Conservation (phyloP, 192 early-diverging fungal genomes). For the Rhizophagus prolifer region DNA sequence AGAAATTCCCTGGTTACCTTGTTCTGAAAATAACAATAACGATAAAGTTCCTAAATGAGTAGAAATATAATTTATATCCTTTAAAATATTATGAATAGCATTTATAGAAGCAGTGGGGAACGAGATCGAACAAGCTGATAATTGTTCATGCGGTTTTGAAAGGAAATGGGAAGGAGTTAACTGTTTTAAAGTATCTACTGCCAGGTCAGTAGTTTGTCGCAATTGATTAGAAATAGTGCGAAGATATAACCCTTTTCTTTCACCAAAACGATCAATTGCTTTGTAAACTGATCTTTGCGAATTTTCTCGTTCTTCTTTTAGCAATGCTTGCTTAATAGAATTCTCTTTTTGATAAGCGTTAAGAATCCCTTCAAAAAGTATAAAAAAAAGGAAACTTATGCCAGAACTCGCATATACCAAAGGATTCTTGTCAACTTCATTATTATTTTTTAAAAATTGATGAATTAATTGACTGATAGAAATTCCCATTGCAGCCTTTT, state of each 20-base stretch:
- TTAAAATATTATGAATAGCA: conserved; percentile 53
- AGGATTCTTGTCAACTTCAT: neutral
- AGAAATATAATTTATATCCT: conserved; percentile 53
- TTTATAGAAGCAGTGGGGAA: conserved; percentile 54
- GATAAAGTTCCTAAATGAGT: conserved; percentile 20
- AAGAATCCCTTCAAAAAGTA: conserved; percentile 10
- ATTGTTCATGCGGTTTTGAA: conserved; percentile 46
- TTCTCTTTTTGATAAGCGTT: conserved; percentile 20
- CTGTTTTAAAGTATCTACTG: conserved; percentile 49
- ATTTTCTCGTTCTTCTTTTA: conserved; percentile 18
- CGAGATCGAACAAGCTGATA: conserved; percentile 55
- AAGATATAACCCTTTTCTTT: conserved; percentile 15
- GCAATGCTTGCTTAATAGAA: conserved; percentile 6
- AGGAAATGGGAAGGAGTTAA: conserved; percentile 50
- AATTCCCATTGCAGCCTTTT: conserved; percentile 5
- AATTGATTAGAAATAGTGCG: conserved; percentile 4
- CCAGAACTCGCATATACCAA: neutral
- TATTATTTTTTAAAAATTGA: neutral
- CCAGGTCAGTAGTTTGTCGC: conserved; percentile 38
- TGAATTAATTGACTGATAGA: neutral
- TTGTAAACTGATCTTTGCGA: conserved; percentile 10
- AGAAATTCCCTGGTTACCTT: neutral
- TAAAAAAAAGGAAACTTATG: neutral
- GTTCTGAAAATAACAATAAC: conserved; percentile 1
- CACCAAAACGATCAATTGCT: conserved; percentile 21